Evolutionary conservation across 2,329 filamentous ascomycete species (phyloP).

Genomic region (Sporothrix dimorphospora): DNA sequence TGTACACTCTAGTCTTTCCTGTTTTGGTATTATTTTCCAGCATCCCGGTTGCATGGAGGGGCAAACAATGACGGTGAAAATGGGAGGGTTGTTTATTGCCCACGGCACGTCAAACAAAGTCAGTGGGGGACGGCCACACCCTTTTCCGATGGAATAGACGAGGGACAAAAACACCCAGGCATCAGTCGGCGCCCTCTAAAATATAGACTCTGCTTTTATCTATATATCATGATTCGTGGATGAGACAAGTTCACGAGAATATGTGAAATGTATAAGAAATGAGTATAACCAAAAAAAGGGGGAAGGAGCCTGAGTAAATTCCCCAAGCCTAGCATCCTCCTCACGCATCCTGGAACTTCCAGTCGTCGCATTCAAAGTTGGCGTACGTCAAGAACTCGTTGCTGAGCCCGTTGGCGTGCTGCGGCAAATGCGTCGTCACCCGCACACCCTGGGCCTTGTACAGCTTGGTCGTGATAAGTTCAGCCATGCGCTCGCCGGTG

Average conservation of each 20-base stretch:
- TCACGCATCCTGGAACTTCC: constrained; percentile 45
- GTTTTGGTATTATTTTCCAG: constrained; percentile 12
- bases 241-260: background rate
- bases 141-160: background rate
- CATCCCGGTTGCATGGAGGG: constrained; percentile 4
- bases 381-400: constrained; percentile 83
- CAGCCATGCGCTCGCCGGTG: constrained; percentile 77
- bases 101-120: background rate
- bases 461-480: constrained; percentile 62
- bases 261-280: background rate
- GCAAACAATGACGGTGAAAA: background rate
- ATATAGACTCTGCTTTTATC: constrained; percentile 1
- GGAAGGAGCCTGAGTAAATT: too few species aligned
- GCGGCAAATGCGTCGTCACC: constrained; percentile 69
- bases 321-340: background rate
- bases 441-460: constrained; percentile 65
- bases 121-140: background rate
- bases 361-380: constrained; percentile 68
- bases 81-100: background rate
- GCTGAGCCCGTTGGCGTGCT: constrained; percentile 72
- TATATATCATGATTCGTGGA: background rate
- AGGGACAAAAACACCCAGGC: background rate
- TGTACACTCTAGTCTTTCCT: background rate
- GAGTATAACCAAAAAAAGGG: too few species aligned
- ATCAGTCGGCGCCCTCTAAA: constrained; percentile 13